Base-by-base conservation (phyloP, 768 basidiomycete species). In the Imleria badia region DNA sequence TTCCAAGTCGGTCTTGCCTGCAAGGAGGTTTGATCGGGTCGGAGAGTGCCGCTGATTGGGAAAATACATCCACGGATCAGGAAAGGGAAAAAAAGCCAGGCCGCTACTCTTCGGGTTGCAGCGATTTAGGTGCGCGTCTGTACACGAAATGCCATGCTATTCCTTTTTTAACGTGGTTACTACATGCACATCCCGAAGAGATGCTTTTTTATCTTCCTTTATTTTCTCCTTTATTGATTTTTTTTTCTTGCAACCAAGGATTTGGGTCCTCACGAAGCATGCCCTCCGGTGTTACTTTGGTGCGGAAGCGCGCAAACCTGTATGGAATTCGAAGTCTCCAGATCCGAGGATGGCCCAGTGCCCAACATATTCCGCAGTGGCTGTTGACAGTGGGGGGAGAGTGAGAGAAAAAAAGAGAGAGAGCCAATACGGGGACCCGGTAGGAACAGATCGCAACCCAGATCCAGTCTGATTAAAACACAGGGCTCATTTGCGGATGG, bases 1-100 rank as follows among this genome's bases (percentile, higher is more conserved):
- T 44, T 56, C 47, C 58, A 48, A 39, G 39, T 46, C 51, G 33
- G 55, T 45, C 63, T 48, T 48, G 48, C 6, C 47, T 29, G 12
- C 36, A 54, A 46, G 31, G 26, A 26, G 40, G 30, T 23, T 35
- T 44, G 38, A 50, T 45, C 43, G 43, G 33, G 34, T 57, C 64
- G 65, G 62, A 42, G 62, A 19, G 54, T 47, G 49, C 60, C 55
- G 66, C 51, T 62, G 48, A 31, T 45, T 30, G 42, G 56, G 53
- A 39, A 43, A 54, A 44, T 36, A 7, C 49, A 29, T 48, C 54
- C 59, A 67, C 60, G 65, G 63, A 68, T 66, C 66, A 66, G 59
- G 59, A 46, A 45, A 43, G 26, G 26, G 6, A 29, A 29, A 15
- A 9, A 23, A 26, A 34, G 11, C 3, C 39, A 11, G 19, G 19